phyloP scores from a whole-genome alignment of 2,329 filamentous ascomycete species.

The Massarina eburnea region DNA sequence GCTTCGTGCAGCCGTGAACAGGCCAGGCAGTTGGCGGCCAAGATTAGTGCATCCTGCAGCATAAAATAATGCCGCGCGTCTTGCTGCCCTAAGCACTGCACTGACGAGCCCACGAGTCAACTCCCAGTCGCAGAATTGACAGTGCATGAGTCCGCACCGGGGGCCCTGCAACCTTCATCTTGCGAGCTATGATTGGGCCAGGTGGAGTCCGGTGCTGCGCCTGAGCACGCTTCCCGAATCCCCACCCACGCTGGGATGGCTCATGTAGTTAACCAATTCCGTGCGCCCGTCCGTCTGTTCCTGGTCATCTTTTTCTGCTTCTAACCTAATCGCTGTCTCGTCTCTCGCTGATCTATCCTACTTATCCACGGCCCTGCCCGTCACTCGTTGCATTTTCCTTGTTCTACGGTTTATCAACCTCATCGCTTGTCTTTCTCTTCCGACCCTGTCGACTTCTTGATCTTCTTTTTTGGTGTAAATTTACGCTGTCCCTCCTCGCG shows the following conservation, averaged over 20 bases:
- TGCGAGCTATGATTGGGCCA: constrained; percentile 34
- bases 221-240: constrained; percentile 31
- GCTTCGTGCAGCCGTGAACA: constrained; percentile 27
- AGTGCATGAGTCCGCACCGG: constrained; percentile 40
- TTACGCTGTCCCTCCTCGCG: constrained; percentile 31
- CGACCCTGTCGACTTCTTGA: constrained; percentile 29
- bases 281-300: constrained; percentile 39
- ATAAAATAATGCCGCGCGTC: constrained; percentile 43
- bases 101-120: constrained; percentile 37
- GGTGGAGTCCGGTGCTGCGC: constrained; percentile 43
- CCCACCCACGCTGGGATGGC: constrained; percentile 21
- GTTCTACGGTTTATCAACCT: constrained; percentile 47
- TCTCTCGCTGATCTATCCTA: constrained; percentile 44
- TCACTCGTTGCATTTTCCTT: constrained; percentile 41
- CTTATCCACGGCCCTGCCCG: constrained; percentile 43
- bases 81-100: constrained; percentile 34
- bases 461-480: constrained; percentile 41
- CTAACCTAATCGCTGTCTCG: constrained; percentile 41
- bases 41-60: constrained; percentile 38
- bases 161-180: constrained; percentile 32
- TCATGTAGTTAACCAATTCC: constrained; percentile 39
- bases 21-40: constrained; percentile 33
- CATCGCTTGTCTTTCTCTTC: constrained; percentile 44
- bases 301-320: constrained; percentile 48
- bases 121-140: constrained; percentile 32